Evolutionary conservation across 2,329 filamentous ascomycete genomes (phyloP).

Genomic region (Botrytis squamosa): DNA sequence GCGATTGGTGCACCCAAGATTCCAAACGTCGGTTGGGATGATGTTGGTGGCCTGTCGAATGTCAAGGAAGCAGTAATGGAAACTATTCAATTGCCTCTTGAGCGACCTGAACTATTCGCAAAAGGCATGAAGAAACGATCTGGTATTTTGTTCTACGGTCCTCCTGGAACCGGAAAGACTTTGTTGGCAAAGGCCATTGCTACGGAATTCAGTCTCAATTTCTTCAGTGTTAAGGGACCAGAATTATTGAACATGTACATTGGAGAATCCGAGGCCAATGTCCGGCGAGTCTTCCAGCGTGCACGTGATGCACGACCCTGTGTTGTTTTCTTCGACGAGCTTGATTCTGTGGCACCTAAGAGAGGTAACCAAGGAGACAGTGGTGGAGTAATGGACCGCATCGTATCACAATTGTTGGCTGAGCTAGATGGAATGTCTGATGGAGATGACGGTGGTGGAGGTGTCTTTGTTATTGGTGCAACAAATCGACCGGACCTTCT

Average conservation of each 20-base stretch:
- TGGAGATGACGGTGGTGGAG: constrained; percentile 74
- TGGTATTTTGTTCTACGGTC: constrained; percentile 88
- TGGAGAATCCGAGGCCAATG: constrained; percentile 89
- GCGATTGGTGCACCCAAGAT: constrained; percentile 97
- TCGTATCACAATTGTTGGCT: constrained; percentile 89
- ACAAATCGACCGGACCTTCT: constrained; percentile 93
- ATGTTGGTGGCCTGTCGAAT: constrained; percentile 88
- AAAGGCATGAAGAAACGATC: constrained; percentile 98
- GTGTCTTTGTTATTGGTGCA: constrained; percentile 94
- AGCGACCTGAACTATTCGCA: constrained; percentile 88
- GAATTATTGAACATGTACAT: constrained; percentile 96
- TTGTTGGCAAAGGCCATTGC: constrained; percentile 91
- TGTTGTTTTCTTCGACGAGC: constrained; percentile 89
- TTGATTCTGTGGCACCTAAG: constrained; percentile 93
- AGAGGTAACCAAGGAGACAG: constrained; percentile 96
- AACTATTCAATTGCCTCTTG: constrained; percentile 90
- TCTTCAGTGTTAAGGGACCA: constrained; percentile 90
- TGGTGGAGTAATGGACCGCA: constrained; percentile 96
- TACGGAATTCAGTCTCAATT: constrained; percentile 90
- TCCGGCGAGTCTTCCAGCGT: constrained; percentile 82
- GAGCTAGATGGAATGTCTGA: constrained; percentile 98
- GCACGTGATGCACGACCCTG: constrained; percentile 83
- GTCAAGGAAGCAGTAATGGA: constrained; percentile 98
- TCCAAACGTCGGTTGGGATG: constrained; percentile 93
- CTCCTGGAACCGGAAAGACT: constrained; percentile 88